Evolutionary conservation across 352 stramenopile species (phyloP), one percentile per base, ranked within the genome.

Genomic region (Phytophthora vignae): DNA sequence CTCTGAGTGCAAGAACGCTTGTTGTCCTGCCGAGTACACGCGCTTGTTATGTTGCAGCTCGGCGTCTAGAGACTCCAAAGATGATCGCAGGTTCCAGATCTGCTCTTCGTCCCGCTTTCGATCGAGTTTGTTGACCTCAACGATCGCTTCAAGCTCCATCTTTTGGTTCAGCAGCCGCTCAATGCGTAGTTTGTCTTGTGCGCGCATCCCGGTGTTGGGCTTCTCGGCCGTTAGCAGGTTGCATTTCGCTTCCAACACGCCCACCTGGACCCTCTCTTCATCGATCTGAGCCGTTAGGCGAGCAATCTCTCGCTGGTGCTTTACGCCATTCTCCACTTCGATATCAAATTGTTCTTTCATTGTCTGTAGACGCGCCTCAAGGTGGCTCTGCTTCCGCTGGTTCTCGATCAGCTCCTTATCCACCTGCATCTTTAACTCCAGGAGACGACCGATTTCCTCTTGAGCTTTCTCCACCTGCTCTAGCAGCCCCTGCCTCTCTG

Each of bases 41-140:
- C 87, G 85, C 53, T 96, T 95, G 8, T 82, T 85, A 64, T 94
- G 86, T 55, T 96, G 89, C 57, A 93, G 77, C 53, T 96, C 87
- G 0, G 81, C 75, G 49, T 94, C 89, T n/a, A 96, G 38, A 0
- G 85, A 73, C 44, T 94, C 87, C 4, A 96, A 63, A 7, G 86
- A 91, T 53, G 79, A 71, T 10, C 82, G 76, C 14, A 94, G 60
- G 53, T 79, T 92, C 71, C 76, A 87, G 49, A 96, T 88, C 60
- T 93, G 78, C 54, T 94, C 87, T 25, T 96, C 85, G 48, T 92
- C 82, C 50, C 79, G 83, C 4, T 87, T 77, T 12, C 76, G 77
- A 9, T 93, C 82, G 1, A 85, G 49, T 38, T 90, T 90, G 58
- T 86, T 73, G 3, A 64, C 63, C 21, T 94, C 89, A 0, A 95